phyloP scores from a whole-genome alignment of 2,329 filamentous ascomycete species.

The Arthrobotrys megalospora region DNA sequence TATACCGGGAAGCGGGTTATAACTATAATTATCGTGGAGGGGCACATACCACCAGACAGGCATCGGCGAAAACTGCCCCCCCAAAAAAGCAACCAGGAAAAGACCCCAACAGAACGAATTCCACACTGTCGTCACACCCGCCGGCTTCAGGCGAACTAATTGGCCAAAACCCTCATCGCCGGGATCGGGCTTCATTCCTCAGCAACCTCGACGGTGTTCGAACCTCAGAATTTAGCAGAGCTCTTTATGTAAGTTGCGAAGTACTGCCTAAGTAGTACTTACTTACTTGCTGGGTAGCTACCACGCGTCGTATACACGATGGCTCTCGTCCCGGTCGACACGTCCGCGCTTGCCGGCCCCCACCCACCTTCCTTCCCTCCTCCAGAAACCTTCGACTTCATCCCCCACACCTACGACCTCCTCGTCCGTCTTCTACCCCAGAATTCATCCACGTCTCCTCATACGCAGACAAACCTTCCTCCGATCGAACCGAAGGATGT shows the following conservation, averaged over 20 bases:
- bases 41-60: constrained; percentile 2
- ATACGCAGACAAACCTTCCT: constrained; percentile 68
- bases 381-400: constrained; percentile 66
- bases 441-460: constrained; percentile 64
- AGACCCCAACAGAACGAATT: constrained; percentile 25
- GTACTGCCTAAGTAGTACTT: too few relatives aligned
- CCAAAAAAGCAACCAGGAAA: constrained; percentile 53
- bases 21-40: constrained; percentile 22
- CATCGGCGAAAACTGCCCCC: constrained; percentile 43
- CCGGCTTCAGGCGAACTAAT: constrained; percentile 13
- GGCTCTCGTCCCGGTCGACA: constrained; percentile 64
- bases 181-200: constrained; percentile 18
- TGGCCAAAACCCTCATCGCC: constrained; percentile 37
- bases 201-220: too few relatives aligned
- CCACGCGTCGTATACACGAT: constrained; percentile 58
- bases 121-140: constrained; percentile 17
- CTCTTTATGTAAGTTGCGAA: constrained; percentile 15
- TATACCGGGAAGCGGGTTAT: neutral
- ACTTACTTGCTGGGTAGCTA: neutral
- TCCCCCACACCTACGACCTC: constrained; percentile 65
- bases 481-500: constrained; percentile 81
- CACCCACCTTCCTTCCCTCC: constrained; percentile 65
- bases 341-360: constrained; percentile 62
- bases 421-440: constrained; percentile 65
- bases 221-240: neutral